Percentiles rank a stretch among this genome's conserved stretches.
Evolutionary conservation across 805 yeast species (phyloP).

Genomic region (Isabelozyma rhagii): DNA sequence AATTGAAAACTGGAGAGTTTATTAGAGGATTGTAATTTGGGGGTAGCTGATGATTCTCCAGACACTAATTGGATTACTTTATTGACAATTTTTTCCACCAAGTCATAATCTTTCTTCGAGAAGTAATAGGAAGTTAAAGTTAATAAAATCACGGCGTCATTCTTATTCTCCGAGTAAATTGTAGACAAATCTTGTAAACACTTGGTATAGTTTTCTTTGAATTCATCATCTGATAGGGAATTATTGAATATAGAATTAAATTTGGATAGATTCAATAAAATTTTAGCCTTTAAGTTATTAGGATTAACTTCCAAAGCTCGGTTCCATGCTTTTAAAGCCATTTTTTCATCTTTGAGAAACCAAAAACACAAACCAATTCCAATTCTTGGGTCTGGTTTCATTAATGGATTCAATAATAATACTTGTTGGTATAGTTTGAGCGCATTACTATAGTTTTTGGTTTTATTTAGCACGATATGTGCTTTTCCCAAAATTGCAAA

Average conservation of each 20-base stretch:
- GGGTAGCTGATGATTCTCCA: slow-evolving; percentile 9
- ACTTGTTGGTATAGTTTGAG: slow-evolving; percentile 82
- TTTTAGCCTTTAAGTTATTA: slow-evolving; percentile 54
- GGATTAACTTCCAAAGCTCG: slow-evolving; percentile 70
- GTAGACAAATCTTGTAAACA: slow-evolving; percentile 50
- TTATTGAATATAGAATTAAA: slow-evolving; percentile 60
- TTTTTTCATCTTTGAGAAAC: slow-evolving; percentile 72
- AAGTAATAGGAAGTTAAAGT: slow-evolving; percentile 69
- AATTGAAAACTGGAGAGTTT: slow-evolving; percentile 25
- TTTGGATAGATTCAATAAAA: slow-evolving; percentile 64
- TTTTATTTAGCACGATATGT: slow-evolving; percentile 65
- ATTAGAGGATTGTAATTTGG: slow-evolving; percentile 11
- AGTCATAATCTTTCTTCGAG: slow-evolving; percentile 58
- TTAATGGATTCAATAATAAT: slow-evolving; percentile 68
- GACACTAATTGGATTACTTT: slow-evolving; percentile 38
- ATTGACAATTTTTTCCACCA: slow-evolving; percentile 55
- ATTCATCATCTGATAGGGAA: slow-evolving; percentile 59
- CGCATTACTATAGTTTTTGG: slow-evolving; percentile 67
- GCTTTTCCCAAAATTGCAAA: slow-evolving; percentile 84
- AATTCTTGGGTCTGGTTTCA: slow-evolving; percentile 88
- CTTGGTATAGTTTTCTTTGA: slow-evolving; percentile 53
- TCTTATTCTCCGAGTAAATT: slow-evolving; percentile 38
- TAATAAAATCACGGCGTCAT: slow-evolving; percentile 61
- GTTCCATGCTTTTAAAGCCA: slow-evolving; percentile 82
- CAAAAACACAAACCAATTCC: slow-evolving; percentile 95